Base-by-base conservation (phyloP, 306 rosid species). In the Cucurbita pepo region DNA sequence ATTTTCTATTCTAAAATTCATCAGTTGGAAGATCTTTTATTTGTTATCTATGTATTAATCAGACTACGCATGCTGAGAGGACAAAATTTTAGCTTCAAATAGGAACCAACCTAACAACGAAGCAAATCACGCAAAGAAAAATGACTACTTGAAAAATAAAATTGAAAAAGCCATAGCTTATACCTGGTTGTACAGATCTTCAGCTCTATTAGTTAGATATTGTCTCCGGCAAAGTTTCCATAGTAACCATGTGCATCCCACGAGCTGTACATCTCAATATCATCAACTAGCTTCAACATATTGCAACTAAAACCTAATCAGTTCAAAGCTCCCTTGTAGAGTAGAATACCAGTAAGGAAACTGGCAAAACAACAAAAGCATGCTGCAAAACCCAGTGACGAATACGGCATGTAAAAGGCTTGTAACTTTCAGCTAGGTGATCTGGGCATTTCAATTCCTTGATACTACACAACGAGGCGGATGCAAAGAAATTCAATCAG, bases 361-460 rank as follows among this genome's bases (percentile, higher is more conserved):
- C 53, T 44, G 86, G 89, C 14, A 87, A 69, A 72, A 88, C 58
- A 60, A 80, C 67, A 41, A 83, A 78, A 54, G 85, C 83, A 75
- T 84, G 82, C 61, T 82, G 80, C 60, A 75, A 80, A 81, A 86
- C 79, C 96, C 97, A 87, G 71, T 88, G 89, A 73, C 44, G 80
- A 48, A 88, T 55, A 72, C 81, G 81, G 64, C 97, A 93, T 7
- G 89, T 41, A 66, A 80, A 82, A 19, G 94, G 82, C 82, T 90
- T 93, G 86, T 87, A 85, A 51, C 58, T 82, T 79, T 85, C 88
- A 2, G 82, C 96, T 64, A 85, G 75, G 58, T 48, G 44, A 74
- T 93, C 90, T 14, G 97, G 91, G 75, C 97, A 90, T 81, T 88
- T 93, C 71, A 86, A 83, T 82, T 90, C 98, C 80, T 87, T 87